Evolutionary conservation across 148 eudicot genomes (phyloP), one percentile per base, ranked within the genome.

Genomic region (Gaultheria prostrata): DNA sequence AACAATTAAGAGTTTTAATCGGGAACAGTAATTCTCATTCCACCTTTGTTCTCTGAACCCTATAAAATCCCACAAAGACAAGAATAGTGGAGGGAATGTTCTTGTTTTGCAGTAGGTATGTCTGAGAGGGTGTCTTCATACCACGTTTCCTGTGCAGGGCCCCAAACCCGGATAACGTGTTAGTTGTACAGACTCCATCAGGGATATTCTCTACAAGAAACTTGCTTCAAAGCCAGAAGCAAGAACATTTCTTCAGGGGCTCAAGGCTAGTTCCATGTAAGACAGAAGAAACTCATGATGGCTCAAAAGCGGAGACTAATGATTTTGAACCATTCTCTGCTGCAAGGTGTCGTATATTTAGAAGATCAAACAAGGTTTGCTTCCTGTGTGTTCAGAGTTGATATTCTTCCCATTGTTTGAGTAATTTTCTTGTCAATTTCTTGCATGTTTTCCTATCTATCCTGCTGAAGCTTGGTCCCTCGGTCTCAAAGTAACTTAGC

Each of bases 291-390:
- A 81, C 85, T 82, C 85, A 87, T 63, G 87, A 88, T 50, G 75
- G 87, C 54, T 80, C 86, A 30, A 78, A 82, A 82, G 79, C 76
- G 48, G 84, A 90, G 80, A 61, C 78, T 61, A 85, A 87, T 59
- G 88, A 82, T 32, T 18, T 78, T 84, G 92, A 90, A 33, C 92
- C 90, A 63, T 49, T 82, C 26, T 90, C 98, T 79, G 89, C 95
- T 87, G 98, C 99, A 79, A 90, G 99, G 89, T 92, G 98, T 85
- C 98, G 96, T 70, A 82, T 90, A 74, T 93, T 90, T 82, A 83
- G 83, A 65, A 84, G 90, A 83, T 89, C 88, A 48, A 89, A 81
- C 28, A 75, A 77, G 82, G 93, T 98, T 98, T 95, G 20, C 24
- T 35, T 28, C 67, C 57, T 46, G 3, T 63, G 46, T 43, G 43